phyloP scores from a whole-genome alignment of 2,329 filamentous ascomycete genomes.

The Drechslera avenae region DNA sequence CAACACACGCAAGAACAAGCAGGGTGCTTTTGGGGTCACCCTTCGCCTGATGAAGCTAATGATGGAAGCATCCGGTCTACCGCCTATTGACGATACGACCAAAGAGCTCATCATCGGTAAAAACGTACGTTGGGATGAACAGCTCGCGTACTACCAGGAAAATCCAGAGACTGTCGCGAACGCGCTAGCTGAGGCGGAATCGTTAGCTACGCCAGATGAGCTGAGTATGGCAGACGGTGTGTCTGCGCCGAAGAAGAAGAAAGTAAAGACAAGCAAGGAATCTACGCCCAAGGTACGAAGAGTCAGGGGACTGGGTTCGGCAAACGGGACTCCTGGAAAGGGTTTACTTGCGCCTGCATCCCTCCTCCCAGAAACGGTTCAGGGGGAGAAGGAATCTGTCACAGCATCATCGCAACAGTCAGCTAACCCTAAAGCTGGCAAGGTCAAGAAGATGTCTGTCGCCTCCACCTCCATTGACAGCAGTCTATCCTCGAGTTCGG shows the following conservation, averaged over 20 bases:
- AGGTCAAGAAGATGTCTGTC: constrained; percentile 30
- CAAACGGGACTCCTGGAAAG: constrained; percentile 48
- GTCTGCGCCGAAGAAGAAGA: constrained; percentile 25
- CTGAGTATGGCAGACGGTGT: constrained; percentile 28
- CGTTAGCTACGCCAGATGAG: constrained; percentile 41
- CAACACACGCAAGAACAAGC: constrained; percentile 59
- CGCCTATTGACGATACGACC: constrained; percentile 17
- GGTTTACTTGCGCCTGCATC: constrained; percentile 37
- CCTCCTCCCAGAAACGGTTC: constrained; percentile 36
- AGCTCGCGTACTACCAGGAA: constrained; percentile 54
- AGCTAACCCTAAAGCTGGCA: constrained; percentile 25
- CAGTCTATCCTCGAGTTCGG: constrained; percentile 10
- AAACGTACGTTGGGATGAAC: constrained; percentile 55
- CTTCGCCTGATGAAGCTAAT: constrained; percentile 51
- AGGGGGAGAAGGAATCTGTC: constrained; percentile 29
- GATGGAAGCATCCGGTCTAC: constrained; percentile 32
- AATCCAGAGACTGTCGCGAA: constrained; percentile 36
- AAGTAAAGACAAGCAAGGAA: constrained; percentile 28
- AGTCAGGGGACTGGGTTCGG: constrained; percentile 39
- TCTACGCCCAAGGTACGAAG: constrained; percentile 43
- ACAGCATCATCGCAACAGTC: constrained; percentile 17
- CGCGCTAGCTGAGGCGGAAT: constrained; percentile 36
- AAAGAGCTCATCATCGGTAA: constrained; percentile 31
- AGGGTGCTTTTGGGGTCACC: constrained; percentile 51
- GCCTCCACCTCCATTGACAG: constrained; percentile 15